These are phyloP conservation scores for Salvia sclarea DNA, from an alignment of 305 asterid species.

Conservation along the genomic window DNA sequence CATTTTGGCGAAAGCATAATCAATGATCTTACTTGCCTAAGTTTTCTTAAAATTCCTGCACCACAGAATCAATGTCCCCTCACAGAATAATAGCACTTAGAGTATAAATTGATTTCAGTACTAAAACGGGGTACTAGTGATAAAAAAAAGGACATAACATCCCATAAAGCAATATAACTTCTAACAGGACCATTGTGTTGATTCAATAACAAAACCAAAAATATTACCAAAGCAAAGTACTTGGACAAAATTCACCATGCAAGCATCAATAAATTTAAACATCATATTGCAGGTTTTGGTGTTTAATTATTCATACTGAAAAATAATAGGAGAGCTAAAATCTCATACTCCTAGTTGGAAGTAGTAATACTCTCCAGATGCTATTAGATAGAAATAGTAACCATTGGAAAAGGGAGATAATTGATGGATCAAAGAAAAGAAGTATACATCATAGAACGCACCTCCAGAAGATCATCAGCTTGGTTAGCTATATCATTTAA, in stretches of 20 bases:
- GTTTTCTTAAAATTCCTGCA: not conserved
- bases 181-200: not conserved
- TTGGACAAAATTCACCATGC: not conserved
- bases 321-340: not conserved
- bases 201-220: slow-evolving; percentile 2
- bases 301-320: not conserved
- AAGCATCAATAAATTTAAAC: not conserved
- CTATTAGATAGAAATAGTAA: slow-evolving; percentile 17
- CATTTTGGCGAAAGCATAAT: not conserved
- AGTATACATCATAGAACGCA: slow-evolving; percentile 27
- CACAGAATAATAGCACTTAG: not conserved
- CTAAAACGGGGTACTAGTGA: not conserved
- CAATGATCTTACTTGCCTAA: not conserved
- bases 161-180: not conserved
- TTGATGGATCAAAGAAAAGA: slow-evolving; percentile 16
- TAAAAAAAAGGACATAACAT: not conserved
- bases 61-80: not conserved
- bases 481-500: slow-evolving; percentile 90
- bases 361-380: not conserved
- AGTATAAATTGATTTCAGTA: not conserved
- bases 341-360: slow-evolving; percentile 5
- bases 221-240: not conserved
- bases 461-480: slow-evolving; percentile 98
- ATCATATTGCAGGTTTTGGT: not conserved
- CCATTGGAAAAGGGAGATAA: slow-evolving; percentile 14